Base-by-base conservation (phyloP, 768 basidiomycete genomes). In the Paxillus ammoniavirescens region DNA sequence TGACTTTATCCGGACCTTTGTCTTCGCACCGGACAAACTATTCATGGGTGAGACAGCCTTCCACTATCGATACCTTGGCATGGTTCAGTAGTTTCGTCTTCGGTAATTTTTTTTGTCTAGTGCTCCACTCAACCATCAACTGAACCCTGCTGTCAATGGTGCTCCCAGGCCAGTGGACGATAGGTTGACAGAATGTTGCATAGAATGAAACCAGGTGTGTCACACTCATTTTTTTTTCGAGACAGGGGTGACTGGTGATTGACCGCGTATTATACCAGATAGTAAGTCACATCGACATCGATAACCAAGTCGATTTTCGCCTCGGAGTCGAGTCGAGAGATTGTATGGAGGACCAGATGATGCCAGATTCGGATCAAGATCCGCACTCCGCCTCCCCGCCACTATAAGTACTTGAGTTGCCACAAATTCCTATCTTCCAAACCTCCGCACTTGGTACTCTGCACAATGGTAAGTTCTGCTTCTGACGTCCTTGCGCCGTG, bases 351-450 rank as follows among this genome's bases (percentile, higher is more conserved):
- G 40, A 40, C 43, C 52, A 47, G 42, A 54, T 56, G 36, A 60
- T 56, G 46, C 70, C 71, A 70, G 73, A 65, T 70, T 83, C 82
- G 80, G 82, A 87, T 87, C 86, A 81, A 83, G 85, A 86, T 87
- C 86, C 82, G 83, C 75, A 79, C 77, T 79, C 81, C 79, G 82
- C 79, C 73, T 61, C 66, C 66, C 67, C 65, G 66, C 69, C 68
- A 72, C 71, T 71, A 74, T 76, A 75, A 77, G 74, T 69, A 26
- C 31, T 33, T 12, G 53, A 63, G 67, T 61, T 48, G 61, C 54
- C 57, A 57, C 57, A 51, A 47, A 51, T 65, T 60, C 61, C 53
- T 65, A 53, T 63, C 53, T 50, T 58, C 53, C 48, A 36, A 45
- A 56, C 64, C 64, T 58, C 63, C 63, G 56, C 58, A 52, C 65